A percentile compares a stretch with the other conserved stretches of the same genome.
Evolutionary conservation across 345 rosid genomes (phyloP).

Genomic region (Aethionema arabicum): DNA sequence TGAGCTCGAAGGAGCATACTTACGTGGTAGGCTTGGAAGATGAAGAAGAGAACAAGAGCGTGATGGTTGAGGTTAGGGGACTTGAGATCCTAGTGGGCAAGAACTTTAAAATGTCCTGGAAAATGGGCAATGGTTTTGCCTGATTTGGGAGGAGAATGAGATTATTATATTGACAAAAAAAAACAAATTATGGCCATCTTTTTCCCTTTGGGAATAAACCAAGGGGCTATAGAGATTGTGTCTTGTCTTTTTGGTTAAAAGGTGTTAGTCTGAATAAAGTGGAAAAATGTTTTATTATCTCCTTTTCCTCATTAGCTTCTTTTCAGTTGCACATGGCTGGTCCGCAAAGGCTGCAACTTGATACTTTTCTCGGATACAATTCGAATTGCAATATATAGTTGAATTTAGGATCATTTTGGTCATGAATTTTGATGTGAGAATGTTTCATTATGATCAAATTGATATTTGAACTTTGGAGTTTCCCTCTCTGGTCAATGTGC

Average conservation of each 20-base stretch:
- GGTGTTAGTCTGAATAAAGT: constrained; percentile 27
- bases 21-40: constrained; percentile 37
- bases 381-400: too few species aligned
- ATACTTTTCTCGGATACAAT: too few species aligned
- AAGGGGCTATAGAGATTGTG: constrained; percentile 4
- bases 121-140: constrained; percentile 39
- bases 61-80: constrained; percentile 64
- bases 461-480: too few species aligned
- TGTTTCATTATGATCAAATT: too few species aligned
- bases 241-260: constrained; percentile 1
- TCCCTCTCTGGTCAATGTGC: too few species aligned
- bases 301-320: background rate
- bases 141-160: constrained; percentile 26
- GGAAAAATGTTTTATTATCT: constrained; percentile 9
- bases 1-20: constrained; percentile 50
- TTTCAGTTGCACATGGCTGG: background rate
- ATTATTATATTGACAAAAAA: background rate
- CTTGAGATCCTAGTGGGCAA: constrained; percentile 65
- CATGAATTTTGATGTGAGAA: too few species aligned
- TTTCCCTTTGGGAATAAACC: constrained; percentile 9
- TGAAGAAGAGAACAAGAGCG: constrained; percentile 42
- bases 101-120: constrained; percentile 70
- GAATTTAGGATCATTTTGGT: too few species aligned
- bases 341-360: too few species aligned
- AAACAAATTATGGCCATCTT: background rate